Evolutionary conservation across 306 rosid species (phyloP), one percentile per base, ranked within the genome.

Genomic region (Acacia confusa): DNA sequence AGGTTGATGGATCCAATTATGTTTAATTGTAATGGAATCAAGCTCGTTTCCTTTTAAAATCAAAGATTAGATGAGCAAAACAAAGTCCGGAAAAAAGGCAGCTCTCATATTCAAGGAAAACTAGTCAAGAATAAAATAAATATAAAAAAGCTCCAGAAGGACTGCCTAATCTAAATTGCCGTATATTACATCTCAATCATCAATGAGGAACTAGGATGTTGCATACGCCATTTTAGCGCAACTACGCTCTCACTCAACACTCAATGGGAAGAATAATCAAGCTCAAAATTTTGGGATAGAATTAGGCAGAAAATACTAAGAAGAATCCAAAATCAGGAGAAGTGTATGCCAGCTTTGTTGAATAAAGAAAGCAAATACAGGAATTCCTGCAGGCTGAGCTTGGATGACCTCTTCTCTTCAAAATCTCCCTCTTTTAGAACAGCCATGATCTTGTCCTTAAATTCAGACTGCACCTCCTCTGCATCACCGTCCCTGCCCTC

Each of bases 341-440:
- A 95, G 72, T 92, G 97, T 38, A 92, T 90, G 76, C 93, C 97
- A 73, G 92, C 92, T 81, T 91, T 90, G 86, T 92, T 90, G 77
- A 95, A 95, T 83, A 91, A 81, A 58, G 97, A 86, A 52, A 93
- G 97, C 53, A 95, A 70, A 78, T 91, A 91, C 25, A 90, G 74
- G 76, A 95, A 93, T 82, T 93, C 97, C 38, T 92, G 94, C 45
- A 95, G 77, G 5, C 90, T 84, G 80, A 95, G 91, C 84, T 95
- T 95, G 64, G 99, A 95, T 0, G 99, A 90, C 77, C 97, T 91
- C 83, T 95, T 90, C 19, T 92, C 97, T 86, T 91, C 97, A 44
- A 90, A 95, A 88, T 88, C 95, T 65, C 94, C 92, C 75, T 93
- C 97, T 81, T 86, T 93, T 45, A 93, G 73, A 74, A 95, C 97